A percentile compares a stretch with the other conserved stretches of the same genome.
Evolutionary conservation across 805 yeast species (phyloP).

Genomic region (Hanseniaspora nectarophila): DNA sequence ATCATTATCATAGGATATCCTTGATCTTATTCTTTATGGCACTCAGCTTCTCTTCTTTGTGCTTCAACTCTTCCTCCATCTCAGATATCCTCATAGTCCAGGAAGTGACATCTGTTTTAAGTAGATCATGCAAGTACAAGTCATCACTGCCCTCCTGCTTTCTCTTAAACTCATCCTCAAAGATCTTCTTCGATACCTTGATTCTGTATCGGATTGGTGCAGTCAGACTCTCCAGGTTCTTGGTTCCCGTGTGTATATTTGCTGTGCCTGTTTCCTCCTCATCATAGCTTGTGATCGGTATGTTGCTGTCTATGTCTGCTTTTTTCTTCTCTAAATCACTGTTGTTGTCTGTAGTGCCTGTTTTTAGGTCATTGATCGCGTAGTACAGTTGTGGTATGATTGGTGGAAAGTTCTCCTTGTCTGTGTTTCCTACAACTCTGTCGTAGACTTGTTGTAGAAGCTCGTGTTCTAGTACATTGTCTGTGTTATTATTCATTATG

Average conservation of each 20-base stretch:
- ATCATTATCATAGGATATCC: constrained; percentile 1
- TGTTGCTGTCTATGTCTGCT: background rate
- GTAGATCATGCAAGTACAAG: constrained; percentile 18
- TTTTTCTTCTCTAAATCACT: background rate
- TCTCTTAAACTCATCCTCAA: constrained; percentile 1
- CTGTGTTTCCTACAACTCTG: constrained; percentile 39
- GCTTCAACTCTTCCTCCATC: constrained; percentile 22
- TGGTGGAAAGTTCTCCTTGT: constrained; percentile 30
- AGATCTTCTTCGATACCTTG: constrained; percentile 2
- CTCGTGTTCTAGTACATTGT: constrained; percentile 56
- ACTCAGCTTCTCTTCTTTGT: constrained; percentile 20
- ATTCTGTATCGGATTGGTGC: constrained; percentile 14
- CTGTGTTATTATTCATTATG: too few relatives aligned
- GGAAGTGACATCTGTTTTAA: constrained; percentile 23
- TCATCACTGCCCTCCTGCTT: background rate
- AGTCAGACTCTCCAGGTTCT: constrained; percentile 12
- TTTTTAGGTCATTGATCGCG: constrained; percentile 6
- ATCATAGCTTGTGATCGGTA: constrained; percentile 6
- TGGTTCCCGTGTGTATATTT: constrained; percentile 12
- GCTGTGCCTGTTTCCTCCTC: constrained; percentile 10
- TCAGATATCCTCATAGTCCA: constrained; percentile 24
- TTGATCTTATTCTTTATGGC: constrained; percentile 16
- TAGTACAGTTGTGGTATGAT: constrained; percentile 11
- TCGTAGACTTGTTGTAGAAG: constrained; percentile 48
- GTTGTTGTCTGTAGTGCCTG: background rate